Base-by-base conservation (phyloP, 257 asterid genomes). In the Gentiana straminea region DNA sequence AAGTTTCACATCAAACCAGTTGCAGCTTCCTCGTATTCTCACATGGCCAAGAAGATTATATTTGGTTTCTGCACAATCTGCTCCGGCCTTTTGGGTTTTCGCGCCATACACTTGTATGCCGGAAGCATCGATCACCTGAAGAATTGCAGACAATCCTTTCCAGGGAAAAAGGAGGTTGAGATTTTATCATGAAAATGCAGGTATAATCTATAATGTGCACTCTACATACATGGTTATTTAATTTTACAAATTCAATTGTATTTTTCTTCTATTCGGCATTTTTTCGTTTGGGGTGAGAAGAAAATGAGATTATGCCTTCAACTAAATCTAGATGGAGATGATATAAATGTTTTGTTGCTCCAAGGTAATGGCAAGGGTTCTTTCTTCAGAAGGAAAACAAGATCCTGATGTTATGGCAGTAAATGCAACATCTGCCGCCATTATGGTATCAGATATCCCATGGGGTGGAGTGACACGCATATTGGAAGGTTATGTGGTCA, bases 401-500 rank as follows among this genome's bases (percentile, higher is more conserved):
- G 98, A 91, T 68, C 97, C 98, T n/a, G 97, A 88, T 77, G 81
- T 91, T 57, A 65, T 91, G 94, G 95, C 98, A 47, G 98, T 93
- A 67, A 91, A 91, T 67, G 97, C 97, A n/a, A 72, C 97, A 53
- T 91, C 97, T 54, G 94, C 97, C 68, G 97, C 98, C 66, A 81
- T 91, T 59, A 85, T 87, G 97, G 57, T 91, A 70, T 85, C 97
- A 11, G 97, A 88, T 77, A 80, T 91, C 58, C 98, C 97, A 61
- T 91, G 98, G 98, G 89, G 79, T 60, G 98, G 98, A 63, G 84
- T 91, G 39, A 80, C 87, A 70, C 93, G 98, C 24, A 24, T 24
- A 64, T 91, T 38, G 98, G 97, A 70, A 84, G 97, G 71, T 78
- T 91, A 66, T 63, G 70, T 65, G 97, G 95, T 58, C 89, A 81